Conservation (phyloP, 495 filamentous ascomycete species). For the Podospora comata region DNA sequence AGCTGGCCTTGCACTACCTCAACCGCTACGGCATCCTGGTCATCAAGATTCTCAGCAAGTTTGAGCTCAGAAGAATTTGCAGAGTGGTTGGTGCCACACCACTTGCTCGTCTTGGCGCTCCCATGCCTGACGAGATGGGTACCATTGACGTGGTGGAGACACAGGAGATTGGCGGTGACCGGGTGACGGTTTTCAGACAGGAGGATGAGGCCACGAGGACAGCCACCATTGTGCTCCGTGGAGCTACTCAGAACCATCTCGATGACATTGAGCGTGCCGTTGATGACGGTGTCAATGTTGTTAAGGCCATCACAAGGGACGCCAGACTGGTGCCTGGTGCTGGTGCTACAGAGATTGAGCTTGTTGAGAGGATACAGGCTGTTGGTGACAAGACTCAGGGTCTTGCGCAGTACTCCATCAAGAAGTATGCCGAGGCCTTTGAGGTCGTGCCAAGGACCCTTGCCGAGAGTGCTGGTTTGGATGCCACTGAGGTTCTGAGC, state of each 20-base stretch:
- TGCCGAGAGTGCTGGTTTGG: constrained; percentile 90
- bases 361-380: constrained; percentile 84
- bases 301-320: constrained; percentile 97
- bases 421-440: constrained; percentile 96
- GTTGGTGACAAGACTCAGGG: constrained; percentile 90
- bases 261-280: constrained; percentile 97
- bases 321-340: constrained; percentile 88
- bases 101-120: constrained; percentile 89
- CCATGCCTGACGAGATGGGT: constrained; percentile 99
- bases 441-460: constrained; percentile 92
- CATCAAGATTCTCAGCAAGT: constrained; percentile 98
- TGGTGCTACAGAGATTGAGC: constrained; percentile 92
- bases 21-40: constrained; percentile 94
- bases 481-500: constrained; percentile 91
- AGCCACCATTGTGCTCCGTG: constrained; percentile 90
- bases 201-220: constrained; percentile 90
- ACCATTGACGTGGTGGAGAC: constrained; percentile 94
- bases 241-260: constrained; percentile 95
- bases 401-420: constrained; percentile 89
- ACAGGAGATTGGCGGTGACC: constrained; percentile 95
- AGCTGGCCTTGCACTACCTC: constrained; percentile 95
- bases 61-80: constrained; percentile 89
- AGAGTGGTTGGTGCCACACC: constrained; percentile 95
- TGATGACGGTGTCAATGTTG: constrained; percentile 97
- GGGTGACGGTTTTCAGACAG: constrained; percentile 97